Evolutionary conservation across 2,329 filamentous ascomycete genomes (phyloP).

Genomic region (Tolypocladium ovalisporum): DNA sequence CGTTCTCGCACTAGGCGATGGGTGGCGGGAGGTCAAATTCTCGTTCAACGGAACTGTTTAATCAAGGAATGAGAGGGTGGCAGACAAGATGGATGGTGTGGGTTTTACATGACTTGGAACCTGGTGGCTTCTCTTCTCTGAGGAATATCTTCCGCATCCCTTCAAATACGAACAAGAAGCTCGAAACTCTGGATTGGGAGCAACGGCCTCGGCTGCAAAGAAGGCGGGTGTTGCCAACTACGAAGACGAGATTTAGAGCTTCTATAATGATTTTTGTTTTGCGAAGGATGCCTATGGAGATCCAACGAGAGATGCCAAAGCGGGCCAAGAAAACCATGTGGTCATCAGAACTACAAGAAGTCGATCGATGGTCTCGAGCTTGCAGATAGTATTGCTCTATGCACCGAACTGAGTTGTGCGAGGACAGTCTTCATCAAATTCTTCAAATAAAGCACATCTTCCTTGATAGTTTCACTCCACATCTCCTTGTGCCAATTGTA

Average conservation of each 20-base stretch:
- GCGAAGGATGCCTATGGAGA: too few relatives aligned
- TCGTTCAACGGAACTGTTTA: neutral
- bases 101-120: too few relatives aligned
- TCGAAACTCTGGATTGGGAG: neutral
- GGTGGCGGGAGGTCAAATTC: neutral
- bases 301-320: neutral
- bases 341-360: neutral
- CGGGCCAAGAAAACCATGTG: neutral
- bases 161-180: neutral
- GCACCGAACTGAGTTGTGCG: neutral
- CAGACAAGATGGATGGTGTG: too few relatives aligned
- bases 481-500: neutral
- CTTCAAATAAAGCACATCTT: neutral
- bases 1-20: constrained; percentile 1
- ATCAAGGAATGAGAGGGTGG: neutral
- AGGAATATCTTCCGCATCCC: too few relatives aligned
- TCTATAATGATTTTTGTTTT: neutral
- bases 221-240: neutral
- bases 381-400: neutral
- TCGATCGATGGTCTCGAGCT: neutral
- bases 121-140: too few relatives aligned
- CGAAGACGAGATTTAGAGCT: neutral
- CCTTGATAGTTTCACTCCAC: neutral
- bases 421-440: neutral
- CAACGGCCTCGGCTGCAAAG: neutral